Evolutionary conservation across 1,284 basidiomycete species (phyloP), one percentile per base, ranked within the genome.

Genomic region (Microbotryomycetes sp.): DNA sequence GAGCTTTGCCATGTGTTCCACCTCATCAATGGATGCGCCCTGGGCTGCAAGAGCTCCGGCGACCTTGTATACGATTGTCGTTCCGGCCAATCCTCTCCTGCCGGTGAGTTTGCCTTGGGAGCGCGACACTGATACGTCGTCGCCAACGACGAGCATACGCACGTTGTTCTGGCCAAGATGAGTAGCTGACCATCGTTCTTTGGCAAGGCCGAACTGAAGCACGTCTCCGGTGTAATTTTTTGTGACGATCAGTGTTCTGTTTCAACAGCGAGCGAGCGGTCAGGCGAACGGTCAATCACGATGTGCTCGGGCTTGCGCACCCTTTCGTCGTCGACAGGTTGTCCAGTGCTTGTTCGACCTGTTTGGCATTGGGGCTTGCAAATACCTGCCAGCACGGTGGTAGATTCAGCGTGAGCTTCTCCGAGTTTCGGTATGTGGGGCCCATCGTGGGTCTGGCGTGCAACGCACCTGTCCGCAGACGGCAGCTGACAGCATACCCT

Each of bases 191-290:
- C 86, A 86, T 64, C 89, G 86, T 74, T 97, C 92, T 66, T 86
- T 89, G 3, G 91, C 91, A 6, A 97, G 81, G 48, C 92, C 91
- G 71, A 97, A 96, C 74, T 93, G 91, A 54, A 97, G 82, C 16
- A 93, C 84, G 71, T 96, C 91, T n/a, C 72, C 72, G 3, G 72
- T 72, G 54, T 73, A 73, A 55, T 69, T 67, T 61, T 66, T 66
- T 45, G 59, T 55, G 26, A 62, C 54, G 51, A 61, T 56, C 29
- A 66, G 54, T 16, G 52, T 60, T 63, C 35, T 21, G 24, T 18
- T 31, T 28, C 52, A 28, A 7, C 52, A 28, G 24, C 15, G 15
- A 24, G 16, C 52, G 35, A 16, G 29, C 5, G 35, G 18, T 3
- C 18, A 50, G 21, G 48, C 23, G 49, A 50, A 31, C 21, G 3